These are phyloP conservation scores for Pyrus pyrifolia DNA, from an alignment of 306 rosid species.

Conservation along the genomic window DNA sequence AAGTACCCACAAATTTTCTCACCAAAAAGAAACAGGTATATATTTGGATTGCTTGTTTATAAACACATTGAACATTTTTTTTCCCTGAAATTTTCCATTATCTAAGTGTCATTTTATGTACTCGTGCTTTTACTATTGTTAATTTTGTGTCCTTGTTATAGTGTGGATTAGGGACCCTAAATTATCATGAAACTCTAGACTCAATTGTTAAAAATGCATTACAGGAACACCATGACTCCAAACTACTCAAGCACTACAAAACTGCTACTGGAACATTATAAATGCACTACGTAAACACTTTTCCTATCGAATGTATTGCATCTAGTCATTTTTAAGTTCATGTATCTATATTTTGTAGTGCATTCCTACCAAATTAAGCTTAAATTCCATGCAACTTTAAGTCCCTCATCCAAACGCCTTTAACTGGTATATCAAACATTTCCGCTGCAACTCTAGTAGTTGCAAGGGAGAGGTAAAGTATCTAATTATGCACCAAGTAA, in stretches of 20 bases:
- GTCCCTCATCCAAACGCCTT: no score
- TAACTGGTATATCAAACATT: no score
- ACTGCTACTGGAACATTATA: no score
- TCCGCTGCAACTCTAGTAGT: no score
- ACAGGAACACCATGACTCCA: not conserved
- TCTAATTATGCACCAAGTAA: no score
- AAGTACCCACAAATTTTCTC: not conserved
- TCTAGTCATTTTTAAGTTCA: not conserved
- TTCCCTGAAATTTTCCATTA: not conserved
- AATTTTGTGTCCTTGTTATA: not conserved
- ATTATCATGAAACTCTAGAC: not conserved
- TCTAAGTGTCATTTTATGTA: not conserved
- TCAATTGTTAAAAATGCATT: not conserved
- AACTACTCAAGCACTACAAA: not conserved
- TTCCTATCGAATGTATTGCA: not conserved
- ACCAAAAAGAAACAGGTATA: not conserved
- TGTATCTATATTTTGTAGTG: no score
- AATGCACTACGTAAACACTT: not conserved
- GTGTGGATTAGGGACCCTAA: not conserved
- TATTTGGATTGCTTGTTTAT: not conserved
- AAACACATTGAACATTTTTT: not conserved
- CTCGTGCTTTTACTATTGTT: not conserved
- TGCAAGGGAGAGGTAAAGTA: no score
- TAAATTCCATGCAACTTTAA: no score
- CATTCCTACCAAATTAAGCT: no score